Conservation (phyloP, 257 asterid species). For the Leptodermis oblonga region DNA sequence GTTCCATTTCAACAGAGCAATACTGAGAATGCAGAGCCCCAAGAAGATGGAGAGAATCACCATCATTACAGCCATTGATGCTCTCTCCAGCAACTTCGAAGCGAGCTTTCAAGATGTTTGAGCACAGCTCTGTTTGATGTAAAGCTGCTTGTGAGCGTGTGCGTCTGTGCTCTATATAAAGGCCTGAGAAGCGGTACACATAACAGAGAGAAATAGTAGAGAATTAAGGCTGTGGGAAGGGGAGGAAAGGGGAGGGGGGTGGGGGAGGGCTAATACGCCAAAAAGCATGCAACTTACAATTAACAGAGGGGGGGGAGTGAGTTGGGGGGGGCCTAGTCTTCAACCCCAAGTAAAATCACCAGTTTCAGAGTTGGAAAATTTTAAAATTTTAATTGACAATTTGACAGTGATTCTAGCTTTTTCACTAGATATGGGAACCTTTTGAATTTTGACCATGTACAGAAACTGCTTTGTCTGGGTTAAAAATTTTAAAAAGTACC, state of each 20-base stretch:
- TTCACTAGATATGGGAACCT: constrained; percentile 7
- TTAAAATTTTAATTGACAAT: not conserved
- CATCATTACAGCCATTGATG: constrained; percentile 67
- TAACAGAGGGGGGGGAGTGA: not conserved
- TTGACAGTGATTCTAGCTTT: constrained; percentile 18
- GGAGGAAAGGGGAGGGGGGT: constrained; percentile 13
- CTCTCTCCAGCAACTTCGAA: constrained; percentile 38
- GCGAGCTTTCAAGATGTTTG: constrained; percentile 38
- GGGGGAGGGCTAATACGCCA: constrained; percentile 55
- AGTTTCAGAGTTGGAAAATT: constrained; percentile 5
- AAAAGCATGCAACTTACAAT: constrained; percentile 44
- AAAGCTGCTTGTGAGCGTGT: constrained; percentile 57
- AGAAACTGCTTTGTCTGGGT: not conserved
- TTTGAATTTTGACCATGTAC: constrained; percentile 13
- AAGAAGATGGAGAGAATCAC: constrained; percentile 47
- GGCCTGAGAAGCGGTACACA: constrained; percentile 23
- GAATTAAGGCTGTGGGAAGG: not conserved
- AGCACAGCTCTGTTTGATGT: constrained; percentile 42
- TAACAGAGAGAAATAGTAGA: constrained; percentile 11
- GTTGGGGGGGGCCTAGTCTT: constrained; percentile 28
- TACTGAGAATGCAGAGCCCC: constrained; percentile 60
- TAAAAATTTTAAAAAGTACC: no score
- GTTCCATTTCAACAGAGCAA: constrained; percentile 84
- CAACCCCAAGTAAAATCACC: constrained; percentile 30
- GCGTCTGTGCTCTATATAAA: constrained; percentile 53